Conservation (phyloP, 2,329 filamentous ascomycete species). For the Gnomoniopsis smithogilvyi region DNA sequence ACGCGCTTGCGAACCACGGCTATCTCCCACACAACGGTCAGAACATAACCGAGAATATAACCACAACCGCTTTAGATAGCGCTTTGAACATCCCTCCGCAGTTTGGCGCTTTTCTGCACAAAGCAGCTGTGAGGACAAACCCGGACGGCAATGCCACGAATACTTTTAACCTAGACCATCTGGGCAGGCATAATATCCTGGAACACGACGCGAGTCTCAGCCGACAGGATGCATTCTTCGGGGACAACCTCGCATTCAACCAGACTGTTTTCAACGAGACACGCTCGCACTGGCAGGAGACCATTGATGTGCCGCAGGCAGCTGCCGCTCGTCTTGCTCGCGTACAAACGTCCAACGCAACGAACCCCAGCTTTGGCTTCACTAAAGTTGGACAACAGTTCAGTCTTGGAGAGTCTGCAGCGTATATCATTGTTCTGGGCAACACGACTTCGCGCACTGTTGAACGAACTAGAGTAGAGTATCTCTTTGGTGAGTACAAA, state of each 20-base stretch:
- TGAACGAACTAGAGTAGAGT: slow-evolving; percentile 36
- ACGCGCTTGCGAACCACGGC: slow-evolving; percentile 48
- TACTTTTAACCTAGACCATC: slow-evolving; percentile 35
- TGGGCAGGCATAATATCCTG: slow-evolving; percentile 43
- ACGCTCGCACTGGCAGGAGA: slow-evolving; percentile 41
- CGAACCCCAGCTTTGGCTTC: slow-evolving; percentile 47
- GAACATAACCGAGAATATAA: slow-evolving; percentile 36
- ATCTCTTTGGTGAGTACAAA: slow-evolving; percentile 43
- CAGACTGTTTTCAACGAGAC: slow-evolving; percentile 45
- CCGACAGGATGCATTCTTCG: slow-evolving; percentile 42
- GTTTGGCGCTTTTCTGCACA: slow-evolving; percentile 38
- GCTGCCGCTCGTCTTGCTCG: slow-evolving; percentile 44
- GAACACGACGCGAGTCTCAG: slow-evolving; percentile 45
- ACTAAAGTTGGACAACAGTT: slow-evolving; percentile 38
- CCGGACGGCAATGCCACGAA: slow-evolving; percentile 40
- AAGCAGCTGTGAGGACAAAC: slow-evolving; percentile 37
- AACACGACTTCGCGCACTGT: slow-evolving; percentile 37
- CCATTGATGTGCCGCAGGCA: slow-evolving; percentile 37
- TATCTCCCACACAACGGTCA: slow-evolving; percentile 44
- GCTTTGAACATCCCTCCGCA: slow-evolving; percentile 41
- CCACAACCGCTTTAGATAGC: slow-evolving; percentile 33
- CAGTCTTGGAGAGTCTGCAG: slow-evolving; percentile 47
- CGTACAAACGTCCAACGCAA: slow-evolving; percentile 38
- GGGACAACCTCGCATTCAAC: slow-evolving; percentile 50
- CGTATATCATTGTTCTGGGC: slow-evolving; percentile 47